A percentile compares a stretch with the other conserved stretches of the same genome.
Evolutionary conservation across 169 alveolate species (phyloP).

Genomic region (Plasmodium vivax): DNA sequence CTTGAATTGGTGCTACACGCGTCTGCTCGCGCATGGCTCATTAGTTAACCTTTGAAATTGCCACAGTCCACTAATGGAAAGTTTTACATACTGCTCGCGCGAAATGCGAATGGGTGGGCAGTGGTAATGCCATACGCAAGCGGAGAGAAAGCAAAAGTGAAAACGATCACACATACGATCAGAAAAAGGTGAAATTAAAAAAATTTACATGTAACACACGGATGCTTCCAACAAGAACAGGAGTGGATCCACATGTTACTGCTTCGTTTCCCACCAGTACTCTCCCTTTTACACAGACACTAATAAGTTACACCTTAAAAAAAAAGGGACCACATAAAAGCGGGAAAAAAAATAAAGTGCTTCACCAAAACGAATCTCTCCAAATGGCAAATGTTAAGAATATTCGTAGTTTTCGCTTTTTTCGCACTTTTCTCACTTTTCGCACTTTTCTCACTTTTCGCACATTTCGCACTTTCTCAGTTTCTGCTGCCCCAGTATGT

Average conservation of each 20-base stretch:
- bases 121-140: neutral
- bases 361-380: neutral
- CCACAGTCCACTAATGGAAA: neutral
- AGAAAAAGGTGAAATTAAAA: neutral
- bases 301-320: neutral
- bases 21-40: neutral
- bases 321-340: neutral
- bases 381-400: neutral
- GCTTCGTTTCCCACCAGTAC: neutral
- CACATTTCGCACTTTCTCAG: too few relatives aligned
- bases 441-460: too few relatives aligned
- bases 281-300: neutral
- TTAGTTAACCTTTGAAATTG: neutral
- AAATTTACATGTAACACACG: neutral
- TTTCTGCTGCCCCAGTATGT: neutral
- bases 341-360: neutral
- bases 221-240: neutral
- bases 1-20: neutral
- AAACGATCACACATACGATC: neutral
- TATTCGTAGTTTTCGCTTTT: neutral
- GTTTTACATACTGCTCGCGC: neutral
- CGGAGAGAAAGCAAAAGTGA: neutral
- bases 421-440: too few relatives aligned
- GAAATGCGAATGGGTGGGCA: neutral
- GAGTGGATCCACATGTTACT: neutral